Evolutionary conservation across 1,284 basidiomycete species (phyloP).

Genomic region (Trichosporon sp.): DNA sequence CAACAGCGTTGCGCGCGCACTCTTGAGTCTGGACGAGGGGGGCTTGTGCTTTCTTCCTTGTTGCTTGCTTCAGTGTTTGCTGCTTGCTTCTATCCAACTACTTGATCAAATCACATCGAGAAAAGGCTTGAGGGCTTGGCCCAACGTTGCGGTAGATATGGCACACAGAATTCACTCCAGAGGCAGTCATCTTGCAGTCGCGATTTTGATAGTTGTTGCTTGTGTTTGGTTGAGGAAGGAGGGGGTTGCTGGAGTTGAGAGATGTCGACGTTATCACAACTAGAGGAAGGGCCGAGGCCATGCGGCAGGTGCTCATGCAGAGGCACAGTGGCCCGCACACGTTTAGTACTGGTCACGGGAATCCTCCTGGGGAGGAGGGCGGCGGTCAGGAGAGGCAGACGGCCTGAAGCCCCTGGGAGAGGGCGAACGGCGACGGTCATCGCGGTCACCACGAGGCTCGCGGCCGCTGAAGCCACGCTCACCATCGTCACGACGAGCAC

Average conservation of each 20-base stretch:
- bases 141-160: constrained; percentile 18
- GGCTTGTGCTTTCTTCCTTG: constrained; percentile 16
- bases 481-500: constrained; percentile 42
- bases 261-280: neutral
- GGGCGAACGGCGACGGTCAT: constrained; percentile 29
- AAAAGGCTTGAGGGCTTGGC: constrained; percentile 18
- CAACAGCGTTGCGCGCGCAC: neutral
- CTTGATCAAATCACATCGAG: constrained; percentile 19
- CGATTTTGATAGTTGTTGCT: neutral
- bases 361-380: constrained; percentile 31
- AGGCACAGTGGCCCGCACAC: neutral
- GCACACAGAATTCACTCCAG: constrained; percentile 16
- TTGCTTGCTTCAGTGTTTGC: constrained; percentile 20
- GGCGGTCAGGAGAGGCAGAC: constrained; percentile 47
- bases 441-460: constrained; percentile 19
- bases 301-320: neutral
- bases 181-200: neutral
- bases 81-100: constrained; percentile 18
- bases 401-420: constrained; percentile 37
- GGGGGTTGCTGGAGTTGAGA: neutral
- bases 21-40: constrained; percentile 4
- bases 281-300: neutral
- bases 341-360: constrained; percentile 11
- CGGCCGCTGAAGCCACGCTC: constrained; percentile 16
- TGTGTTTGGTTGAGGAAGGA: neutral